Base-by-base conservation (phyloP, 305 asterid genomes). In the Petunia hybrid region DNA sequence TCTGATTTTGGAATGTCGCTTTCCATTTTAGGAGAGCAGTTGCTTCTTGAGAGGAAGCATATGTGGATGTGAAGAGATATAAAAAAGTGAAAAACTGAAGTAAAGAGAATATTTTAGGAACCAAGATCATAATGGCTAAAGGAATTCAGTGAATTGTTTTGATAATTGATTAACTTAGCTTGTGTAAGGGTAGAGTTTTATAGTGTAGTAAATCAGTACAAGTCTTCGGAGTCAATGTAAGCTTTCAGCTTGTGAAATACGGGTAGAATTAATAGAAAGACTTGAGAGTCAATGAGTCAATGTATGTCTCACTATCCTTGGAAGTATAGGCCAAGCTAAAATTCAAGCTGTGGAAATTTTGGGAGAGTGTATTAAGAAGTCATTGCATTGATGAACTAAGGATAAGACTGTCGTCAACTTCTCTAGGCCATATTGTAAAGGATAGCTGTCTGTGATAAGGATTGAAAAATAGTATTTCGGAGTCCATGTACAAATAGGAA, bases 11-110 rank as follows among this genome's bases (percentile, higher is more conserved):
- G 62, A 81, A 81, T 3, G 80, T 62, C 16, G 67, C 61, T 62
- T 74, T 81, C 84, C 84, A 81, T 51, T 81, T 61, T 0, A 81
- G 80, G 1, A 81, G 80, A 16, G 65, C 80, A 43, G n/a, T 62
- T 53, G 80, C 84, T 74, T 74, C 80, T 31, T 48, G 67, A 45
- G 45, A 13, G 5, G 80, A 48, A 46, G 80, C 76, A 81, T 36
- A 46, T 61, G 55, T 4, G 43, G 61, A n/a, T 43, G 55, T 4
- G 77, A 69, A 69, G 7, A 69, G n/a, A 9, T 45, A 69, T 22
- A 70, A 31, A 3, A 70, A 41, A 12, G 43, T 36, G 2, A 9
- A 56, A 56, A 56, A 56, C 31, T 14, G 61, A 70, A 46, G 22
- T 22, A 70, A 10, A 70, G 3, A 2, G 10, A 46, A 46, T 70